Percentiles rank a stretch among this genome's conserved stretches.
Evolutionary conservation across 2,329 filamentous ascomycete species (phyloP).

Genomic region (Acrocalymma vagum): DNA sequence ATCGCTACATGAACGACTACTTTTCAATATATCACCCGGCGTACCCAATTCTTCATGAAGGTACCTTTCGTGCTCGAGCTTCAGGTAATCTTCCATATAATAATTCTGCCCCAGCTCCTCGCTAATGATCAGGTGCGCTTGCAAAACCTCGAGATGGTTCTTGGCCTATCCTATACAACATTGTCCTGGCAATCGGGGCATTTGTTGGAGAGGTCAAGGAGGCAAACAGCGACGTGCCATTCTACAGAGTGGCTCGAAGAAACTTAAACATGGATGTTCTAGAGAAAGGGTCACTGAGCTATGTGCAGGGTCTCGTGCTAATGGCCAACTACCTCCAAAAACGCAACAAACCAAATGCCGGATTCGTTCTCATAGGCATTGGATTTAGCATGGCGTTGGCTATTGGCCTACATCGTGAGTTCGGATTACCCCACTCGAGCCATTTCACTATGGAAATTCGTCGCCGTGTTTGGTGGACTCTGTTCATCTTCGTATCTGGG

Average conservation of each 20-base stretch:
- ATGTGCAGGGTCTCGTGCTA: slow-evolving; percentile 58
- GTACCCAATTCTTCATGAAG: slow-evolving; percentile 59
- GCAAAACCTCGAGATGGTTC: slow-evolving; percentile 53
- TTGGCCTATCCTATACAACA: slow-evolving; percentile 46
- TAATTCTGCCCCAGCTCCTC: slow-evolving; percentile 46
- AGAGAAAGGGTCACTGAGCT: slow-evolving; percentile 58
- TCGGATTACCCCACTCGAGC: slow-evolving; percentile 56
- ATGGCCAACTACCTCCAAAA: slow-evolving; percentile 61
- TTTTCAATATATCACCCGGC: slow-evolving; percentile 57
- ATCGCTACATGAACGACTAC: slow-evolving; percentile 49
- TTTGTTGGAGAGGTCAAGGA: slow-evolving; percentile 53
- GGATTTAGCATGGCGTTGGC: slow-evolving; percentile 61
- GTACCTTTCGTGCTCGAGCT: slow-evolving; percentile 57
- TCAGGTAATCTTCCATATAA: slow-evolving; percentile 53
- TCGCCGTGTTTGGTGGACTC: slow-evolving; percentile 45
- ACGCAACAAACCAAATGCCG: slow-evolving; percentile 60
- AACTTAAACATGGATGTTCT: slow-evolving; percentile 57
- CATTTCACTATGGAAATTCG: slow-evolving; percentile 47
- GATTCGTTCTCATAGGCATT: slow-evolving; percentile 59
- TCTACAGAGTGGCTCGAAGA: slow-evolving; percentile 57
- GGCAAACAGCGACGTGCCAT: slow-evolving; percentile 54
- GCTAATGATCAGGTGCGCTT: not conserved
- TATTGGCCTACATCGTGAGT: slow-evolving; percentile 60
- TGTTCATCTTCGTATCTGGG: slow-evolving; percentile 59
- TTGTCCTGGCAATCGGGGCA: slow-evolving; percentile 55